These are phyloP conservation scores for Senna tora DNA, from an alignment of 306 rosid genomes.

Conservation along the genomic window DNA sequence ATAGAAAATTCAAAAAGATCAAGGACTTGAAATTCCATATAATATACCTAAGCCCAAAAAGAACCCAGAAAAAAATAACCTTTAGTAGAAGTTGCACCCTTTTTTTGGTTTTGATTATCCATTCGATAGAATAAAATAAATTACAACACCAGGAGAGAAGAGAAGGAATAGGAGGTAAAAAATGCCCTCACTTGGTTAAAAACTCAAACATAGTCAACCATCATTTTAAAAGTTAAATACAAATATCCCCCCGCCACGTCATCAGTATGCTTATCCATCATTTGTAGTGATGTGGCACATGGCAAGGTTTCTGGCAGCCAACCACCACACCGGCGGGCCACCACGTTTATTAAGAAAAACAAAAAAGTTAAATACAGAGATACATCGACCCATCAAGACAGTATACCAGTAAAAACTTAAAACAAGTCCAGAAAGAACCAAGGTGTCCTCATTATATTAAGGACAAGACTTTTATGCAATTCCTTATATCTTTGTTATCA, in stretches of 20 bases:
- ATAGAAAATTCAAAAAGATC: not conserved
- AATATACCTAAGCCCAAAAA: not conserved
- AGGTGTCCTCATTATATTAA: not conserved
- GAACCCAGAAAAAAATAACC: not conserved
- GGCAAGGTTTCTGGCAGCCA: too few species aligned
- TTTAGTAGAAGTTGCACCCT: not conserved
- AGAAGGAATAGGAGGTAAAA: not conserved
- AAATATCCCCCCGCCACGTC: too few species aligned
- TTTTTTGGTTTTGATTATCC: not conserved
- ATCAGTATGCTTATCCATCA: too few species aligned
- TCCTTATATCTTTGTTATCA: too few species aligned
- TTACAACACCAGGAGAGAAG: not conserved
- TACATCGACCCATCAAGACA: not conserved
- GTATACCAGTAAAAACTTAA: not conserved
- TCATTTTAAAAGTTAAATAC: too few species aligned
- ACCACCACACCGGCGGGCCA: too few species aligned
- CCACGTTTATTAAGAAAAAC: too few species aligned
- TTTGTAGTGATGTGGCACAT: too few species aligned
- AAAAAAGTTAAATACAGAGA: not conserved
- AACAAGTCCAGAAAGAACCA: not conserved
- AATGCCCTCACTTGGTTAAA: not conserved
- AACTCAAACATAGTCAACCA: not conserved
- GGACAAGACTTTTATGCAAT: too few species aligned
- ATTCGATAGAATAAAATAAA: not conserved
- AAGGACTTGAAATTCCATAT: not conserved